These are phyloP conservation scores for Pseudonectria buxi DNA, from an alignment of 2,329 filamentous ascomycete genomes.

Conservation along the genomic window DNA sequence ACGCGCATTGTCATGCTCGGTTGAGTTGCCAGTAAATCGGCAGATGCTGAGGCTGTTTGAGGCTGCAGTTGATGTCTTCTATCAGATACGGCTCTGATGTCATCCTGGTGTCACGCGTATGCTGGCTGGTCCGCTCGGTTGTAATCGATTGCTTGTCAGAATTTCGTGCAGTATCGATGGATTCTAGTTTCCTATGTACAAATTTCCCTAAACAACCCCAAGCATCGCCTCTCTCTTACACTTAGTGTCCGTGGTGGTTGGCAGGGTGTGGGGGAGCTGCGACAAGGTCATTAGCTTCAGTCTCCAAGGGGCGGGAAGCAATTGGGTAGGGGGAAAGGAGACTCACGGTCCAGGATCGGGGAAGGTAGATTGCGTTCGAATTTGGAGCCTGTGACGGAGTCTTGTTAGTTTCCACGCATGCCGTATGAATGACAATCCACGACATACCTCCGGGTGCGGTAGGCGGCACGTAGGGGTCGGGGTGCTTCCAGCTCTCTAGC, in stretches of 20 bases:
- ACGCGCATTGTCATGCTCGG: too few species aligned
- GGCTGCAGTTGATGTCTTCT: too few species aligned
- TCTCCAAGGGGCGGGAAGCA: too few species aligned
- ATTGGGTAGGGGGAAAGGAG: neutral
- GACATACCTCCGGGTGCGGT: constrained; percentile 83
- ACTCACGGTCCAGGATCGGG: constrained; percentile 75
- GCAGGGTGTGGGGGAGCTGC: constrained; percentile 23
- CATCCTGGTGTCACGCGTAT: neutral
- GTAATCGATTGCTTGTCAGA: neutral
- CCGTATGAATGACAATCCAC: neutral
- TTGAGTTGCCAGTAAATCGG: too few species aligned
- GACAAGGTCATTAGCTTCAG: constrained; percentile 7
- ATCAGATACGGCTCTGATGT: too few species aligned
- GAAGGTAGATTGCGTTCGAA: constrained; percentile 88
- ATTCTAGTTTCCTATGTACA: constrained; percentile 17
- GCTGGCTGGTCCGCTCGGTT: too few species aligned
- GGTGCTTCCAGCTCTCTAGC: constrained; percentile 93
- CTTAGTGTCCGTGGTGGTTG: constrained; percentile 17
- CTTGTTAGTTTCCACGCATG: constrained; percentile 6
- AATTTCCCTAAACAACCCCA: constrained; percentile 5
- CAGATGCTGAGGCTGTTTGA: too few species aligned
- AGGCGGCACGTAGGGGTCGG: constrained; percentile 83
- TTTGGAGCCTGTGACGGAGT: constrained; percentile 65
- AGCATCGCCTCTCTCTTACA: constrained; percentile 1
- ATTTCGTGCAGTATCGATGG: constrained; percentile 3